Conservation (phyloP, 73 alveolate genomes). For the Paramecium primaurelia region DNA sequence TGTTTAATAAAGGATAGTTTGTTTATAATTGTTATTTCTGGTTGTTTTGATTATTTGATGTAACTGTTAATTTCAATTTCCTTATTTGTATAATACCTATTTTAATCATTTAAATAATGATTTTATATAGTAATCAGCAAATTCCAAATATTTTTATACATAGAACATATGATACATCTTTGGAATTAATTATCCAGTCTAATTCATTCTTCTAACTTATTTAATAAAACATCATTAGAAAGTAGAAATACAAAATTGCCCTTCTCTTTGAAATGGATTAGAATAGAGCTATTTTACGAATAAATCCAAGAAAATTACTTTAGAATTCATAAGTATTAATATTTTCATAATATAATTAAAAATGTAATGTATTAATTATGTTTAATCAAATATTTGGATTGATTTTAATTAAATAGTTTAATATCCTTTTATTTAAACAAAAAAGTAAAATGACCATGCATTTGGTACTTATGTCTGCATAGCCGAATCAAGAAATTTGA, state of each 20-base stretch:
- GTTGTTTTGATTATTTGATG: not conserved
- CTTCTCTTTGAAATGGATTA: constrained; percentile 15
- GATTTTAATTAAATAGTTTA: not conserved
- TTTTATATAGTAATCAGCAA: not conserved
- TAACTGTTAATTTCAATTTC: not conserved
- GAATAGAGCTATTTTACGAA: not conserved
- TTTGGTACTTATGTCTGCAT: not conserved
- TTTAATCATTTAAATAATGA: not conserved
- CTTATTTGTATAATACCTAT: not conserved
- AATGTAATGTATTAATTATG: not conserved
- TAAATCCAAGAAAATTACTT: not conserved
- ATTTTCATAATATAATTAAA: not conserved
- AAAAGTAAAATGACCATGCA: not conserved
- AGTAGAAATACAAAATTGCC: not conserved
- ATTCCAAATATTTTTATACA: not conserved
- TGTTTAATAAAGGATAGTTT: not conserved
- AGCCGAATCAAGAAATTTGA: not conserved
- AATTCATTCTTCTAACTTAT: not conserved
- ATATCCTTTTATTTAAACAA: not conserved
- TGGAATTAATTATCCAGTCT: not conserved
- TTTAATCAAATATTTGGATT: not conserved
- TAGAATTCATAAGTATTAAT: not conserved
- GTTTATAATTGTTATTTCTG: not conserved
- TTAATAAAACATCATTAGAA: not conserved
- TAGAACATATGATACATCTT: not conserved